Base-by-base conservation (phyloP, 305 asterid species). In the Fraxinus albicans region DNA sequence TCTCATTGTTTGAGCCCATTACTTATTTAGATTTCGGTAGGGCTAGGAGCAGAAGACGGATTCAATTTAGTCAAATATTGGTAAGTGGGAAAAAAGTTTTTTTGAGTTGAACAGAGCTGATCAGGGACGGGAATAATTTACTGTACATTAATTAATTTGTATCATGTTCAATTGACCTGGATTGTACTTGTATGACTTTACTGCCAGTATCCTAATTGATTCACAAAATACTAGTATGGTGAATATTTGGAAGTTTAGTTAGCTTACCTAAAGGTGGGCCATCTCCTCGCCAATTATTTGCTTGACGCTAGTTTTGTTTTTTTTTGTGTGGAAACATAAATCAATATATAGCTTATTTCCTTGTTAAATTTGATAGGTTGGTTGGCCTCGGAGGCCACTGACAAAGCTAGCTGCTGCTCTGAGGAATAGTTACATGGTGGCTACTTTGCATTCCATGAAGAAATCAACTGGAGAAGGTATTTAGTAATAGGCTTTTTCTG, bases 351-450 rank as follows among this genome's bases (percentile, higher is more conserved):
- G 27, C 40, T 79, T 58, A 40, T 44, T 15, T 75, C 76, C 79
- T 25, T 84, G 38, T 79, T 72, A 82, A 53, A 33, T 73, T 83
- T 82, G 81, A 88, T 89, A 97, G 99, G 99, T 97, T 73, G 99
- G 99, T 77, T 95, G 99, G 99, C 99, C 99, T 60, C 89, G 97
- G 83, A 91, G 99, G 88, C 99, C 98, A 42, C 89, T 94, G 84
- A 85, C 97, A 80, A 97, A 97, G 92, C 90, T 95, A 76, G 97
- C 98, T 1, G 91, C 95, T 80, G 99, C 98, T 80, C 92, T 97
- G 77, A 95, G 89, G 88, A 95, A 97, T 86, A 97, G 98, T 92
- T 97, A 95, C 89, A 89, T 95, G 77, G 98, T 97, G 80, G 98
- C 93, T 76, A 91, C 98, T 77, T 87, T 95, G 91, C 97, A 94